Percentiles rank a stretch among this genome's conserved stretches.
Conservation (phyloP, 2,329 filamentous ascomycete genomes). For the Venturia carpophila region DNA sequence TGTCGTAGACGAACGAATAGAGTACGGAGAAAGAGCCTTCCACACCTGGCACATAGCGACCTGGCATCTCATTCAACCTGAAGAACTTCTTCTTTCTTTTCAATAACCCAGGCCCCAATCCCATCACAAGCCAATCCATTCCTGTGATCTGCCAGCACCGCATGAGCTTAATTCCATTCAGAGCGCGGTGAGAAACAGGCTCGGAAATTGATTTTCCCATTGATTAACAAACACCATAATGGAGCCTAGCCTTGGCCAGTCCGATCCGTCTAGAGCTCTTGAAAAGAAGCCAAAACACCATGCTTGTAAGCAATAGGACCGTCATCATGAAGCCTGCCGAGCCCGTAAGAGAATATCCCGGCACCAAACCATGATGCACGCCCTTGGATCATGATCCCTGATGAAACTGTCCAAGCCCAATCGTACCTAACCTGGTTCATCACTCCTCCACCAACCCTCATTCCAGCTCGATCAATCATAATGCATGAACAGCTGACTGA, state of each 20-base stretch:
- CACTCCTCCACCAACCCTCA: background rate
- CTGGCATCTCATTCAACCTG: too few relatives aligned
- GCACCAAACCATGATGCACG: background rate
- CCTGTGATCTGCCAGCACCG: too few relatives aligned
- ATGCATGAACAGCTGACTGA: conserved; percentile 46
- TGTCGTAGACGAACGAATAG: too few relatives aligned
- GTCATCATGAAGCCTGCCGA: background rate
- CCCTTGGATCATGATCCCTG: background rate
- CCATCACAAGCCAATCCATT: too few relatives aligned
- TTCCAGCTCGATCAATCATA: background rate
- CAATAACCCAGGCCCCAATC: too few relatives aligned
- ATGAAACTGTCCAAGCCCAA: background rate
- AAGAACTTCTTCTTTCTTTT: too few relatives aligned
- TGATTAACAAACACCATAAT: background rate
- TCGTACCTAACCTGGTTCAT: background rate
- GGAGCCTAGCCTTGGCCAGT: background rate
- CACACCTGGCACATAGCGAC: too few relatives aligned
- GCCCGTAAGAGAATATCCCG: background rate
- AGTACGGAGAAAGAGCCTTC: too few relatives aligned
- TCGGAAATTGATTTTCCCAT: background rate
- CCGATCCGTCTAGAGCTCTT: background rate
- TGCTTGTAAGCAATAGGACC: conserved; percentile 1
- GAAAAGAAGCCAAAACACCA: conserved; percentile 1
- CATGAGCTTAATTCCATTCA: background rate
- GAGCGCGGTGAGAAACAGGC: too few relatives aligned